These are phyloP conservation scores for Pseudisothecium myosuroides DNA, from an alignment of 225 moss, liverwort and hornwort species.

Conservation along the genomic window DNA sequence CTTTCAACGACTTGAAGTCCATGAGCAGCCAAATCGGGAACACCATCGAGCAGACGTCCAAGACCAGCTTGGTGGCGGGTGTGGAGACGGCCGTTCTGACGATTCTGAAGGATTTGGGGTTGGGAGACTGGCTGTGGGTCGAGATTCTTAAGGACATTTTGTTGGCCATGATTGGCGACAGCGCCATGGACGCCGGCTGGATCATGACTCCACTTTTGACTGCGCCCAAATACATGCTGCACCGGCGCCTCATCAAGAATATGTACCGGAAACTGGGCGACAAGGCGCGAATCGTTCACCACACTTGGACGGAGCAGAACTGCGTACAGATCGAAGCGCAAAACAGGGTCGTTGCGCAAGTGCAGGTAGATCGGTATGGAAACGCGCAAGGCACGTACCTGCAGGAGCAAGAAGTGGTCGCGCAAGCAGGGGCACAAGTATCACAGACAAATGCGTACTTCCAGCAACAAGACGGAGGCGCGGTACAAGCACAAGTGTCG, in stretches of 20 bases:
- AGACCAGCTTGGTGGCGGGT: not conserved
- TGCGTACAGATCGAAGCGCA: not conserved
- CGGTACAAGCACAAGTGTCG: no score
- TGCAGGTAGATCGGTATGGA: not conserved
- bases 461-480: not conserved
- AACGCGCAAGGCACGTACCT: not conserved
- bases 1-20: not conserved
- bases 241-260: not conserved
- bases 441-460: not conserved
- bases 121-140: rapidly evolving
- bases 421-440: not conserved
- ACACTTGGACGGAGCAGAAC: not conserved
- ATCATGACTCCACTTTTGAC: not conserved
- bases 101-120: not conserved
- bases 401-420: not conserved
- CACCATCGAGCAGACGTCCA: not conserved
- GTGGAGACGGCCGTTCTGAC: not conserved
- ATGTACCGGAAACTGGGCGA: not conserved
- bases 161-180: not conserved
- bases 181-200: not conserved
- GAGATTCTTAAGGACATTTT: not conserved
- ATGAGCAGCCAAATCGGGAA: not conserved
- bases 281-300: not conserved
- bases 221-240: not conserved
- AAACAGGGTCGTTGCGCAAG: not conserved